Evolutionary conservation across 2,329 filamentous ascomycete species (phyloP), one percentile per base, ranked within the genome.

Genomic region (Lachnellula hyalina): DNA sequence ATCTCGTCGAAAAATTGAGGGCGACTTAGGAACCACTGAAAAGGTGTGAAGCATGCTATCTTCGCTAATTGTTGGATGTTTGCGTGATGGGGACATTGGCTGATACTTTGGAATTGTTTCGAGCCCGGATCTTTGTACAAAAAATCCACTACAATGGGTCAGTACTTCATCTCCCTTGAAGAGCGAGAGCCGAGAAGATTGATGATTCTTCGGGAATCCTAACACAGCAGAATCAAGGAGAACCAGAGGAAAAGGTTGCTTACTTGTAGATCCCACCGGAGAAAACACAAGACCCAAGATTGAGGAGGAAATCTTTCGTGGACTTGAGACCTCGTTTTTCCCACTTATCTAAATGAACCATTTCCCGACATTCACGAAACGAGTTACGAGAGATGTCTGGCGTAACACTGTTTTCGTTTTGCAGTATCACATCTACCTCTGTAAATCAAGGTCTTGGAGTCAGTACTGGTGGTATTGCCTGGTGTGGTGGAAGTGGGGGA

Each of bases 261-360:
- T 32, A 32, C 28, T 62, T 64, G 51, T 60, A 64, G 5, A 48
- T 49, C 12, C 53, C 56, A 49, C 54, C 52, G 9, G 57, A 42
- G 14, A 58, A 48, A 2, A 46, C 40, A 15, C 50, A 55, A 14
- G 58, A 54, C 14, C 62, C 62, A 12, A 64, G 47, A 17, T 41
- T 35, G 15, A 61, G 28, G 8, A 64, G 60, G 32, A 64, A 64
- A 12, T 64, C 62, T 47, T 57, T 62, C 7, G 57, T 59, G 3
- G 57, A 52, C 19, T 59, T 62, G 41, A 61, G 42, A 4, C 57
- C 60, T 11, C 56, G 48, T 12, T 50, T 44, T 21, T 53, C 51
- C 62, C 62, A 64, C 21, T 47, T 38, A 14, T 52, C 47, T 3
- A 46, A 45, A 6, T 48, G 47, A 5, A 61, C 53, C 56, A 63